Evolutionary conservation across 2,329 filamentous ascomycete genomes (phyloP).

Genomic region (Capronia epimyces): DNA sequence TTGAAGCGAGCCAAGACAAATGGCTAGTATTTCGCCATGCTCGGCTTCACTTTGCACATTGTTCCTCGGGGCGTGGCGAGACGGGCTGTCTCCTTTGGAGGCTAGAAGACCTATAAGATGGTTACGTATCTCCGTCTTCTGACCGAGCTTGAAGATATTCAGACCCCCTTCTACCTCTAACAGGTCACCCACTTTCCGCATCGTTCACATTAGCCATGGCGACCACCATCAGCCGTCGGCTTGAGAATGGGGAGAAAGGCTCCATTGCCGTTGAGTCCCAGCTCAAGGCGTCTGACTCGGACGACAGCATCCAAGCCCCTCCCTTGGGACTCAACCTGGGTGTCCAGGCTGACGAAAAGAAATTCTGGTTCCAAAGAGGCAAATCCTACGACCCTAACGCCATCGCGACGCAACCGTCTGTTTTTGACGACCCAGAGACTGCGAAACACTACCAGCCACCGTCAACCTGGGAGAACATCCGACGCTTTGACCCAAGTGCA

Average conservation of each 20-base stretch:
- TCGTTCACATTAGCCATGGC: neutral
- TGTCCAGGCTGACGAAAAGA: constrained; percentile 24
- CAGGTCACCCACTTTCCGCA: too few species aligned
- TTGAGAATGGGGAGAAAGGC: neutral
- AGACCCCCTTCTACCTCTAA: too few species aligned
- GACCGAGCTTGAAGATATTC: too few species aligned
- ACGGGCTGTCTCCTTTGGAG: too few species aligned
- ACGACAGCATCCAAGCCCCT: constrained; percentile 1
- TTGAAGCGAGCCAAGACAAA: too few species aligned
- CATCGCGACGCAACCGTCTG: constrained; percentile 39
- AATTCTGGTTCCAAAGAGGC: constrained; percentile 32
- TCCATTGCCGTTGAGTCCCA: neutral
- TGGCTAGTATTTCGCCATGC: too few species aligned
- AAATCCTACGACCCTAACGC: constrained; percentile 29
- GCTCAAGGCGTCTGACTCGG: constrained; percentile 1
- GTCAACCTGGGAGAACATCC: constrained; percentile 37
- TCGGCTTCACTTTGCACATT: too few species aligned
- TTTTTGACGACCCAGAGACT: constrained; percentile 43
- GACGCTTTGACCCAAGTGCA: constrained; percentile 33
- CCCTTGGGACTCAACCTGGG: constrained; percentile 17
- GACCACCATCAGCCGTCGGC: neutral
- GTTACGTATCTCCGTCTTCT: too few species aligned
- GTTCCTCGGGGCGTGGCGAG: too few species aligned
- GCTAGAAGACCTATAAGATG: too few species aligned
- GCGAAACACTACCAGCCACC: constrained; percentile 34